Base-by-base conservation (phyloP, 192 early-diverging fungal genomes). In the Gonapodya prolifera region DNA sequence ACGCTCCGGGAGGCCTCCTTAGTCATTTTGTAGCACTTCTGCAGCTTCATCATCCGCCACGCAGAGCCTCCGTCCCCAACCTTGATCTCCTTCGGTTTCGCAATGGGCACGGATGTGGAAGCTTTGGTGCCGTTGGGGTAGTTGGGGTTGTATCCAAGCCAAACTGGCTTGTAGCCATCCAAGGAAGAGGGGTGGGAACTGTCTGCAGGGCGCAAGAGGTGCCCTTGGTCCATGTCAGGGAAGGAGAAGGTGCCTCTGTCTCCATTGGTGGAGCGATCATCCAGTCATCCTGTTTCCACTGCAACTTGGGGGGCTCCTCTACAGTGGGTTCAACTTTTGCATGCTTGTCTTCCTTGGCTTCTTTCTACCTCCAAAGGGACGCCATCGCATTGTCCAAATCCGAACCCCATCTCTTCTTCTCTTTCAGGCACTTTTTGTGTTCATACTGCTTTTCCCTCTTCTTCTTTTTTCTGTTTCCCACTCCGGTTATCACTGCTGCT, bases 11-110 rank as follows among this genome's bases (percentile, higher is more conserved):
- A 83, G 74, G 91, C 89, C 74, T 92, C 91, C 70, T 88, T 85
- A 1, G 92, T 91, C 16, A 87, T 85, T 70, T 94, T 91, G 78
- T 81, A 83, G 30, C 89, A 83, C 34, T 89, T 83, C 75, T 85
- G 87, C 33, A 94, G 82, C 74, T 93, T 93, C 78, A 91, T 90
- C 92, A 94, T 94, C 69, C 92, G 83, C 93, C 93, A 94, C 33
- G 75, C 87, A 29, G 87, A 89, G 2, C 87, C 87, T 13, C 83
- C 85, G 73, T 86, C 88, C 30, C 88, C 86, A 79, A 82, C 87
- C 79, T 79, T 78, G 35, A 34, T 34, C 33, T 16, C 79, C 35
- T 30, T 34, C 83, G 77, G 34, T 82, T 79, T 2, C 70, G 0
- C 0, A 81, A 35, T 36, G 82, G 81, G 1, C 78, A 80, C 80